A percentile compares a stretch with the other conserved stretches of the same genome.
Evolutionary conservation across 1,139 yeast genomes (phyloP).

Genomic region (Sugiyamaella paludigena): DNA sequence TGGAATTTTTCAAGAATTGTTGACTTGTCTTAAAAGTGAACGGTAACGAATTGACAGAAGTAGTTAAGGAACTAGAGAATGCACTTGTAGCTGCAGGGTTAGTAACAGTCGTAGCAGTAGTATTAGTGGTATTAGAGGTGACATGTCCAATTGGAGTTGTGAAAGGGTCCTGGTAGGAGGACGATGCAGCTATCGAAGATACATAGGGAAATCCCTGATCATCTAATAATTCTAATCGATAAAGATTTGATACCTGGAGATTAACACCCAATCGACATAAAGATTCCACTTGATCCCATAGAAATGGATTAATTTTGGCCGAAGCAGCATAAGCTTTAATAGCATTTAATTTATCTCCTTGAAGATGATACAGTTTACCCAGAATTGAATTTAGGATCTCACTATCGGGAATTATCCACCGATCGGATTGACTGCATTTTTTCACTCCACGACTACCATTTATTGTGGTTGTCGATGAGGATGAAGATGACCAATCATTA

Average conservation of each 20-base stretch:
- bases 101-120: neutral
- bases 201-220: neutral
- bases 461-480: no score
- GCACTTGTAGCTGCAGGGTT: neutral
- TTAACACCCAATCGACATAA: constrained; percentile 59
- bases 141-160: constrained; percentile 16
- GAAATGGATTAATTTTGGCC: constrained; percentile 67
- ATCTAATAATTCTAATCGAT: constrained; percentile 36
- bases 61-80: neutral
- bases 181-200: neutral
- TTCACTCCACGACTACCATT: constrained; percentile 3
- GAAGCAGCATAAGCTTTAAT: constrained; percentile 67
- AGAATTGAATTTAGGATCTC: constrained; percentile 63
- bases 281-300: constrained; percentile 84
- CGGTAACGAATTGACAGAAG: neutral
- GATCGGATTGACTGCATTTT: constrained; percentile 8
- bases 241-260: constrained; percentile 60
- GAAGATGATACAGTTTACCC: constrained; percentile 63
- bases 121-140: neutral
- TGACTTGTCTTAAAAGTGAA: constrained; percentile 23
- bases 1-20: constrained; percentile 13
- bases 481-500: constrained; percentile 4
- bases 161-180: constrained; percentile 20
- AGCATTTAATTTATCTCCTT: constrained; percentile 63
- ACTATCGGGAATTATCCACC: constrained; percentile 55